Conservation (phyloP, 1,284 basidiomycete genomes). For the Phlebopus sp. region DNA sequence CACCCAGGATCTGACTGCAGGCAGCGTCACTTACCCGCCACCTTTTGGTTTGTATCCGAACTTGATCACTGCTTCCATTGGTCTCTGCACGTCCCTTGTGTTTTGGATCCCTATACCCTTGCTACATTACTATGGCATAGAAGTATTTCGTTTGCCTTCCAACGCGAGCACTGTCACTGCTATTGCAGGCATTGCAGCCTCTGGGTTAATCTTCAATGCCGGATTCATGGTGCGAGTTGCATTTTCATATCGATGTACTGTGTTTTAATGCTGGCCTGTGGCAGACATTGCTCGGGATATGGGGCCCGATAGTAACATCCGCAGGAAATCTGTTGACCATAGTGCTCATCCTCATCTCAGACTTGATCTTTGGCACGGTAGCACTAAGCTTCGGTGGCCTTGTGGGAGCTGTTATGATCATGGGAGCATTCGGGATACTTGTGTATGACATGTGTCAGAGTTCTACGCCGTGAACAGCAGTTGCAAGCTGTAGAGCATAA, state of each 20-base stretch:
- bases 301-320: constrained; percentile 84
- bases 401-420: constrained; percentile 65
- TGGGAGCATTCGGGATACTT: constrained; percentile 70
- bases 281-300: constrained; percentile 72
- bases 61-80: constrained; percentile 65
- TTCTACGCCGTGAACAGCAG: background rate
- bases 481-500: no score
- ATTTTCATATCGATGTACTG: constrained; percentile 5
- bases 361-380: constrained; percentile 61
- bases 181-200: constrained; percentile 60
- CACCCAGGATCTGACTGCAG: constrained; percentile 6
- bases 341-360: constrained; percentile 73
- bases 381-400: constrained; percentile 63
- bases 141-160: constrained; percentile 59
- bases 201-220: constrained; percentile 73
- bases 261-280: constrained; percentile 6
- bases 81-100: constrained; percentile 58
- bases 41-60: constrained; percentile 82
- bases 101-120: constrained; percentile 76
- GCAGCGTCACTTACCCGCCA: constrained; percentile 47
- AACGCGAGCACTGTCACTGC: constrained; percentile 41
- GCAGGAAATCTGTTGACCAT: constrained; percentile 84
- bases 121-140: constrained; percentile 57
- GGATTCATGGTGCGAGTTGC: constrained; percentile 63
- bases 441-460: constrained; percentile 57